Percentiles rank a stretch among this genome's conserved stretches.
Evolutionary conservation across 768 basidiomycete species (phyloP).

Genomic region (Agaricus sinodeliciosus): DNA sequence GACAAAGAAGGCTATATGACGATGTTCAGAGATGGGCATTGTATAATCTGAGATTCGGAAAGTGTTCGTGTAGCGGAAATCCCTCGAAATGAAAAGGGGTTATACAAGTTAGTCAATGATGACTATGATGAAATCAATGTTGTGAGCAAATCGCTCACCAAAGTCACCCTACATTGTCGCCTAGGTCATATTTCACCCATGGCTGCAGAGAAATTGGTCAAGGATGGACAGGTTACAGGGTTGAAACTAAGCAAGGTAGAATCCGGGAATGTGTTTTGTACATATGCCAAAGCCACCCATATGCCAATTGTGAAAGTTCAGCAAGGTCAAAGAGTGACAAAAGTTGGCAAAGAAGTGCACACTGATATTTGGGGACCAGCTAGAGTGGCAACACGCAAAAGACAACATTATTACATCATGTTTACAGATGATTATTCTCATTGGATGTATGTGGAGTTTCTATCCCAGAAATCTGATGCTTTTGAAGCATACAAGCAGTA

Average conservation of each 20-base stretch:
- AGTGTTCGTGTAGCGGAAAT: constrained; percentile 16
- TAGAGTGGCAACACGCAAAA: constrained; percentile 12
- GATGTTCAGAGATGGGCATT: constrained; percentile 7
- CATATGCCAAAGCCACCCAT: constrained; percentile 24
- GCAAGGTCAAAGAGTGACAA: constrained; percentile 17
- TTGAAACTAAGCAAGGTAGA: constrained; percentile 19
- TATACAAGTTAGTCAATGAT: neutral
- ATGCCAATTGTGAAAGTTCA: constrained; percentile 23
- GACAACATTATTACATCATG: constrained; percentile 21
- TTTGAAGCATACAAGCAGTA: constrained; percentile 19
- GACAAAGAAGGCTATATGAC: neutral
- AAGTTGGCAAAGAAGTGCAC: constrained; percentile 19
- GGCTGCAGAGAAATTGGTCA: constrained; percentile 17
- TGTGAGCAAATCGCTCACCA: neutral
- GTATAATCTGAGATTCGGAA: constrained; percentile 15
- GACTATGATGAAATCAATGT: constrained; percentile 3
- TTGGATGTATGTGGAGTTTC: constrained; percentile 13
- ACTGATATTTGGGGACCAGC: constrained; percentile 35
- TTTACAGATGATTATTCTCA: constrained; percentile 24
- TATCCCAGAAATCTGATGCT: constrained; percentile 14
- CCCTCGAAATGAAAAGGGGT: constrained; percentile 1
- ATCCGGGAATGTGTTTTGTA: constrained; percentile 9
- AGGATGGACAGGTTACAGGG: constrained; percentile 21
- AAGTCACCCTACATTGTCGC: neutral
- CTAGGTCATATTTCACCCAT: neutral